phyloP scores from a whole-genome alignment of 208 protist genomes.

The Crithidia fasciculata region DNA sequence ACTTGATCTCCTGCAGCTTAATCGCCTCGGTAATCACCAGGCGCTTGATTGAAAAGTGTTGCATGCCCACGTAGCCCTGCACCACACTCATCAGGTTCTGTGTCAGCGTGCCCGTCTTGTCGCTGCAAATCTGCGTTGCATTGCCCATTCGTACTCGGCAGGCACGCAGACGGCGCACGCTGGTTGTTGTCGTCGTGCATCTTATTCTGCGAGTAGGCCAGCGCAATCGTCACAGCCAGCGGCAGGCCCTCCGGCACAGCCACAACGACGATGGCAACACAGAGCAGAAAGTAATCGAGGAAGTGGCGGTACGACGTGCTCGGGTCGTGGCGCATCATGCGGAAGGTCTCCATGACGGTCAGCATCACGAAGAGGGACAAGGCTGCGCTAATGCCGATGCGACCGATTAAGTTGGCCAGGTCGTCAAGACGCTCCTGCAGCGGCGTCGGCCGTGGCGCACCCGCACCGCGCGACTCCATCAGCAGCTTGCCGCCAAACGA shows the following conservation, averaged over 20 bases:
- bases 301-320: constrained; percentile 44
- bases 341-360: constrained; percentile 49
- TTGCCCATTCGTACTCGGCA: constrained; percentile 99
- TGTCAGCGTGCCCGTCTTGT: constrained; percentile 99
- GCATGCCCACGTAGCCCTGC: constrained; percentile 5
- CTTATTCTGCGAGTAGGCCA: constrained; percentile 98
- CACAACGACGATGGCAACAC: constrained; percentile 97
- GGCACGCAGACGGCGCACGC: constrained; percentile 95
- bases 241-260: constrained; percentile 98
- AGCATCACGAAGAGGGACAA: constrained; percentile 72
- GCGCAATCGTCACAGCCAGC: constrained; percentile 97
- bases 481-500: constrained; percentile 92
- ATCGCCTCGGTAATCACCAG: neutral
- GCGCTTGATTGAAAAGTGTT: constrained; percentile 1
- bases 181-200: constrained; percentile 99
- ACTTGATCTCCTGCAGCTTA: constrained; percentile 15
- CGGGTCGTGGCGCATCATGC: constrained; percentile 34
- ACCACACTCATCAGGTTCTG: constrained; percentile 93
- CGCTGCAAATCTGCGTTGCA: constrained; percentile 97
- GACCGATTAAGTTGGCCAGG: constrained; percentile 91
- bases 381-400: constrained; percentile 83
- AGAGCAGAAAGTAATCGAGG: constrained; percentile 90
- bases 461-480: constrained; percentile 70
- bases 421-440: constrained; percentile 94
- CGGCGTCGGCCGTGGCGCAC: constrained; percentile 80